A percentile compares a stretch with the other conserved stretches of the same genome.
phyloP scores from a whole-genome alignment of 352 stramenopile genomes.

The Phytophthora multivora region DNA sequence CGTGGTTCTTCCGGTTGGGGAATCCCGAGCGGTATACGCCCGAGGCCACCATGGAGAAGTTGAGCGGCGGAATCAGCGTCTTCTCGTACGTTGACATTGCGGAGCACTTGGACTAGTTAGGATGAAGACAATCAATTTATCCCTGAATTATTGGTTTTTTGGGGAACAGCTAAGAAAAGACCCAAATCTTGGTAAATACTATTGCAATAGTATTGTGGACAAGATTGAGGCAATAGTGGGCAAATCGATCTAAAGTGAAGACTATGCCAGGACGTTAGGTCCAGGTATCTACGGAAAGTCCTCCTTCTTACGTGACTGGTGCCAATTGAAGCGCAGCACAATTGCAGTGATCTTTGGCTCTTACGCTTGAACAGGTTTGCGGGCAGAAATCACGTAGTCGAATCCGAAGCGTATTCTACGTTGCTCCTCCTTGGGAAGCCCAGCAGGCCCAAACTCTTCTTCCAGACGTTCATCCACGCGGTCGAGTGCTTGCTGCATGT shows the following conservation, averaged over 20 bases:
- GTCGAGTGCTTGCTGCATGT: slow-evolving; percentile 57
- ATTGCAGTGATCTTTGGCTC: too few relatives aligned
- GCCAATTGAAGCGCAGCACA: too few relatives aligned
- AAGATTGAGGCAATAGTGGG: too few relatives aligned
- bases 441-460: slow-evolving; percentile 27
- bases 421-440: slow-evolving; percentile 36
- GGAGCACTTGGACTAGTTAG: not conserved
- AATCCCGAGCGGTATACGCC: slow-evolving; percentile 90
- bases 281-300: too few relatives aligned
- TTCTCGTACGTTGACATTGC: slow-evolving; percentile 87
- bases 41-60: slow-evolving; percentile 90
- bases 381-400: slow-evolving; percentile 88
- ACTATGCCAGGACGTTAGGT: too few relatives aligned
- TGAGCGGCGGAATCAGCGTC: slow-evolving; percentile 88
- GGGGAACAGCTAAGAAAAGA: too few relatives aligned
- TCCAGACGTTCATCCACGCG: slow-evolving; percentile 51
- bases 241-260: too few relatives aligned
- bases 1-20: slow-evolving; percentile 88
- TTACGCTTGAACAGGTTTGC: slow-evolving; percentile 21
- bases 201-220: too few relatives aligned
- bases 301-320: too few relatives aligned
- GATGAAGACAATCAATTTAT: too few relatives aligned
- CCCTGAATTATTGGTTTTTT: too few relatives aligned
- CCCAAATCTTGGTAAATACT: too few relatives aligned
- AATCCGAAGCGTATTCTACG: slow-evolving; percentile 78